These are phyloP conservation scores for Colletotrichum truncatum DNA, from an alignment of 2,329 filamentous ascomycete genomes.

Conservation along the genomic window DNA sequence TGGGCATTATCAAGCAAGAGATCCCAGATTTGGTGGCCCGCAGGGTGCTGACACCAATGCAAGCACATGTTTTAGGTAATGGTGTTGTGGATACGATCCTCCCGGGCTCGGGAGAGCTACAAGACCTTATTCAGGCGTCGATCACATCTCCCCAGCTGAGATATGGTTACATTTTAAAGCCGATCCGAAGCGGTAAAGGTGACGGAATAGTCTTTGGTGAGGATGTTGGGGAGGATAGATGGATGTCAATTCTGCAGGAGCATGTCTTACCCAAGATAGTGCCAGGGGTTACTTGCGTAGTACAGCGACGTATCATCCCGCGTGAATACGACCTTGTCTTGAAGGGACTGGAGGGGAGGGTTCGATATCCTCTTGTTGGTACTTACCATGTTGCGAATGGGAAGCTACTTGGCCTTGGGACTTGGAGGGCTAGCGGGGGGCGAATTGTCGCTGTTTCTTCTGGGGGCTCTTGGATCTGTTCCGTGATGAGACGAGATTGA, in stretches of 20 bases:
- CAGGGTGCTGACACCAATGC: conserved; percentile 36
- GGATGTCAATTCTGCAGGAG: conserved; percentile 36
- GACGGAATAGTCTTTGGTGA: conserved; percentile 50
- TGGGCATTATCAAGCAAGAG: conserved; percentile 48
- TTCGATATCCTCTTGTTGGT: conserved; percentile 42
- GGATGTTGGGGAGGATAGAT: conserved; percentile 40
- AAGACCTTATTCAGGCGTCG: conserved; percentile 31
- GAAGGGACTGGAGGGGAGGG: conserved; percentile 34
- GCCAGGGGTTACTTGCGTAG: conserved; percentile 33
- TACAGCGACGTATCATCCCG: conserved; percentile 42
- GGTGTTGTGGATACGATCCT: conserved; percentile 46
- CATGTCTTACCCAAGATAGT: conserved; percentile 23
- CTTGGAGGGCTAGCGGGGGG: conserved; percentile 40
- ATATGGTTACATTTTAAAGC: conserved; percentile 46
- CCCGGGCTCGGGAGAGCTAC: conserved; percentile 38
- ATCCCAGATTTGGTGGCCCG: conserved; percentile 36
- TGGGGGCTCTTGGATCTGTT: conserved; percentile 45
- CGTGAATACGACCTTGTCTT: conserved; percentile 43
- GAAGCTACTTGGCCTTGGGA: conserved; percentile 39
- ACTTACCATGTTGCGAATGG: conserved; percentile 44
- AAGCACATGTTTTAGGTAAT: conserved; percentile 37
- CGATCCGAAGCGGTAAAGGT: conserved; percentile 48
- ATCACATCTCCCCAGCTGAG: conserved; percentile 29
- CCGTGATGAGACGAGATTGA: conserved; percentile 35
- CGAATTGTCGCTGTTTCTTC: conserved; percentile 42